Percentiles rank a stretch among this genome's conserved stretches.
phyloP scores from a whole-genome alignment of 1,139 yeast species.

The Geotrichum carabidarum region DNA sequence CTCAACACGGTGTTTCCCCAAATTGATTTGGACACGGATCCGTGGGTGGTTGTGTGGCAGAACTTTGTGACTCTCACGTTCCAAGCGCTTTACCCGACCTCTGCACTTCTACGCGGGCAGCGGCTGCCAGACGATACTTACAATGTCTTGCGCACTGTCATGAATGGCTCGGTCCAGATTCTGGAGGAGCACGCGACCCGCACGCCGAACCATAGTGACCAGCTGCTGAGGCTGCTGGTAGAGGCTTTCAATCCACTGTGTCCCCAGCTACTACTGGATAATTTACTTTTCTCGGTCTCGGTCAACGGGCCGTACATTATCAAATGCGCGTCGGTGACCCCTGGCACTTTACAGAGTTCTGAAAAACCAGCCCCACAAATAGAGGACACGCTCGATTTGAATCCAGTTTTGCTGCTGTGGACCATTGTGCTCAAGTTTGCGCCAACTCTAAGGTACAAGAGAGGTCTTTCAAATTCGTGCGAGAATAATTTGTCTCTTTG shows the following conservation, averaged over 20 bases:
- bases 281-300: not conserved
- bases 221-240: not conserved
- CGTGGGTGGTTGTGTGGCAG: not conserved
- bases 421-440: slow-evolving; percentile 4
- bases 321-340: not conserved
- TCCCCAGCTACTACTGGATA: not conserved
- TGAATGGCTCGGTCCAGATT: slow-evolving; percentile 7
- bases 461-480: not conserved
- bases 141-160: slow-evolving; percentile 4
- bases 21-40: not conserved
- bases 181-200: not conserved
- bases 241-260: not conserved
- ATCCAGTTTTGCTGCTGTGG: slow-evolving; percentile 4
- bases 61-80: slow-evolving; percentile 2
- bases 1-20: slow-evolving; percentile 4
- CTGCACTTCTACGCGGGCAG: not conserved
- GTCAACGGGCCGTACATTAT: slow-evolving; percentile 2
- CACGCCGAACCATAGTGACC: not conserved
- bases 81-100: not conserved
- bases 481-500: not conserved
- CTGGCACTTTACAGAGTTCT: not conserved
- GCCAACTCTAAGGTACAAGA: not conserved
- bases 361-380: not conserved
- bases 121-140: slow-evolving; percentile 1
- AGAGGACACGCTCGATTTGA: not conserved